Conservation (phyloP, 2,329 filamentous ascomycete genomes). For the Fusarium scirpi region DNA sequence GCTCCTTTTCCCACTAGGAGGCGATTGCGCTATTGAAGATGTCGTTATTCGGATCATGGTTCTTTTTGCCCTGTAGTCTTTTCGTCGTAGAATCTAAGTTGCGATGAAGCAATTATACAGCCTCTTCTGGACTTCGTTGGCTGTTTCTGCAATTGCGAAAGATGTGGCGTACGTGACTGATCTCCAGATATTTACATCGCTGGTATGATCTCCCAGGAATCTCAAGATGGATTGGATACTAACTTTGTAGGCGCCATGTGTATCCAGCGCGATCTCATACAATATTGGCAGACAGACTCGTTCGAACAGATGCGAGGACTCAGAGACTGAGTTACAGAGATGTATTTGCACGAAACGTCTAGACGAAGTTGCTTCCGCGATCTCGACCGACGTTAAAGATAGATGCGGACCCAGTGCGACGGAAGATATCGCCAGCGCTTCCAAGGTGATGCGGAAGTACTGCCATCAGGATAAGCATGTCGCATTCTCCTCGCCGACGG, state of each 20-base stretch:
- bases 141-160: slow-evolving; percentile 21
- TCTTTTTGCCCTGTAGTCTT: not conserved
- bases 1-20: slow-evolving; percentile 10
- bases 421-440: slow-evolving; percentile 62
- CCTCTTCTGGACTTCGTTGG: slow-evolving; percentile 19
- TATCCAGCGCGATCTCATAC: slow-evolving; percentile 58
- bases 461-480: slow-evolving; percentile 58
- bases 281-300: slow-evolving; percentile 59
- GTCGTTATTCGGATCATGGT: slow-evolving; percentile 7
- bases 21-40: slow-evolving; percentile 13
- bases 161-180: slow-evolving; percentile 60
- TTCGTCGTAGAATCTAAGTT: not conserved
- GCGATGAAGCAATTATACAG: slow-evolving; percentile 42
- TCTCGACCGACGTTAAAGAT: slow-evolving; percentile 57
- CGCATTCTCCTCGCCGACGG: slow-evolving; percentile 57
- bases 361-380: slow-evolving; percentile 52
- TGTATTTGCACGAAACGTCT: slow-evolving; percentile 64
- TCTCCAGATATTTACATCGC: slow-evolving; percentile 55
- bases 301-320: slow-evolving; percentile 56
- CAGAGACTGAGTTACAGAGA: slow-evolving; percentile 59
- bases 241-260: slow-evolving; percentile 62
- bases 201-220: slow-evolving; percentile 50
- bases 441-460: slow-evolving; percentile 60
- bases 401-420: slow-evolving; percentile 61
- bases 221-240: not conserved